Conservation (phyloP, 1,284 basidiomycete genomes). For the Xerocomus nothofagi region DNA sequence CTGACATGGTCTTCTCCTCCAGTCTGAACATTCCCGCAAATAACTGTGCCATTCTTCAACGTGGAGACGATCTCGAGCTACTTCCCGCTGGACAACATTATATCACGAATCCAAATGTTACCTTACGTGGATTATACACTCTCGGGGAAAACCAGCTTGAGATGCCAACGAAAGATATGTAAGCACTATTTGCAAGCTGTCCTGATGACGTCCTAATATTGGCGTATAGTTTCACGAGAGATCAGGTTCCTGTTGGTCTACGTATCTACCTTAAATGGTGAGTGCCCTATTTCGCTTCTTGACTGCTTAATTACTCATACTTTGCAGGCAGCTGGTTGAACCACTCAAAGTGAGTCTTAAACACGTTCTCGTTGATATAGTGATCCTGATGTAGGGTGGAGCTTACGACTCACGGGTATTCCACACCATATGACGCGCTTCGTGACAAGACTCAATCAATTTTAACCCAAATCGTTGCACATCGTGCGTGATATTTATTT, state of each 20-base stretch:
- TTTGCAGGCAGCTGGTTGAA: conserved; percentile 60
- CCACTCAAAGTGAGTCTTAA: conserved; percentile 55
- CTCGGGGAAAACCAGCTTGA: conserved; percentile 79
- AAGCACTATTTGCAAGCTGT: conserved; percentile 24
- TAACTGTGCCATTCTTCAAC: conserved; percentile 79
- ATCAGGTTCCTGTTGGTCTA: conserved; percentile 80
- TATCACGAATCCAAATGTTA: conserved; percentile 78
- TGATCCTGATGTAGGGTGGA: conserved; percentile 13
- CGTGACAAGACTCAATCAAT: conserved; percentile 82
- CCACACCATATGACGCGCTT: conserved; percentile 78
- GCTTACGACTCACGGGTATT: conserved; percentile 76
- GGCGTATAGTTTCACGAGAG: conserved; percentile 64
- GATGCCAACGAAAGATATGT: conserved; percentile 85
- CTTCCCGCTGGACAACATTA: conserved; percentile 78
- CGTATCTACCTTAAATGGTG: conserved; percentile 79
- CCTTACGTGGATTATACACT: conserved; percentile 73
- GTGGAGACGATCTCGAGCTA: conserved; percentile 75
- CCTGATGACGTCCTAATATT: conserved; percentile 1
- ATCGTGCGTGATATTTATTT: conserved; percentile 46
- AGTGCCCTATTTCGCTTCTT: conserved; percentile 4
- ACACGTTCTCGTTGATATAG: neutral
- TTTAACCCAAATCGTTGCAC: conserved; percentile 78
- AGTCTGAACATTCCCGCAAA: conserved; percentile 80
- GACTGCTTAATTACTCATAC: neutral
- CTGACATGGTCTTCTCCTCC: conserved; percentile 8